Percentiles rank a stretch among this genome's conserved stretches.
These are phyloP conservation scores for Ceratocystiopsis sp. DNA, from an alignment of 2,329 filamentous ascomycete genomes.

Conservation along the genomic window DNA sequence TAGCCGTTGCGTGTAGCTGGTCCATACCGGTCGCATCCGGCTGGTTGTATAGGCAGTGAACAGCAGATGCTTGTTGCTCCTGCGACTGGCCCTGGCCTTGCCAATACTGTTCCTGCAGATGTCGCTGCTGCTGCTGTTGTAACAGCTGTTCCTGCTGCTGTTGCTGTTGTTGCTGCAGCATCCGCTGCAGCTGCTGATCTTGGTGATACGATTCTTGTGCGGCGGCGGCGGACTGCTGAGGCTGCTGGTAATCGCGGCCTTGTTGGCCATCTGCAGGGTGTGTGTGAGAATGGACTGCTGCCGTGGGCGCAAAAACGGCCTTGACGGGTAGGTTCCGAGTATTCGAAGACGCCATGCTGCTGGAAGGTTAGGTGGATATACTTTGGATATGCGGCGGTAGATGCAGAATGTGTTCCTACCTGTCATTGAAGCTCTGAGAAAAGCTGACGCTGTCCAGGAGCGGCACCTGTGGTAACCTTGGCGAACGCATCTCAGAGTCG, in stretches of 20 bases:
- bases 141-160: slow-evolving; percentile 2
- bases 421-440: slow-evolving; percentile 26
- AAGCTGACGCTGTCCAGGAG: slow-evolving; percentile 31
- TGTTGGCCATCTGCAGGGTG: not conserved
- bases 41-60: slow-evolving; percentile 41
- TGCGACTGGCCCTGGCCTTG: not conserved
- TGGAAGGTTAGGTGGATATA: not conserved
- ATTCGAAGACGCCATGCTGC: not conserved
- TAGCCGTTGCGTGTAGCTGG: slow-evolving; percentile 38
- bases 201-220: too few relatives aligned
- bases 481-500: slow-evolving; percentile 27
- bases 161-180: not conserved
- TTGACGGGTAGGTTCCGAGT: not conserved
- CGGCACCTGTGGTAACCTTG: slow-evolving; percentile 25
- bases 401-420: slow-evolving; percentile 19
- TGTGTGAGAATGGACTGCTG: not conserved
- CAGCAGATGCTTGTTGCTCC: not conserved
- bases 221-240: too few relatives aligned
- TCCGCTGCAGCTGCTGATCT: too few relatives aligned
- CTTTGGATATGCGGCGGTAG: too few relatives aligned
- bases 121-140: slow-evolving; percentile 1
- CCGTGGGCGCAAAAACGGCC: slow-evolving; percentile 1
- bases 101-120: slow-evolving; percentile 1
- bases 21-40: slow-evolving; percentile 38
- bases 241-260: not conserved